Conservation (phyloP, 2,329 filamentous ascomycete genomes). For the Chrysoporthe puriensis region DNA sequence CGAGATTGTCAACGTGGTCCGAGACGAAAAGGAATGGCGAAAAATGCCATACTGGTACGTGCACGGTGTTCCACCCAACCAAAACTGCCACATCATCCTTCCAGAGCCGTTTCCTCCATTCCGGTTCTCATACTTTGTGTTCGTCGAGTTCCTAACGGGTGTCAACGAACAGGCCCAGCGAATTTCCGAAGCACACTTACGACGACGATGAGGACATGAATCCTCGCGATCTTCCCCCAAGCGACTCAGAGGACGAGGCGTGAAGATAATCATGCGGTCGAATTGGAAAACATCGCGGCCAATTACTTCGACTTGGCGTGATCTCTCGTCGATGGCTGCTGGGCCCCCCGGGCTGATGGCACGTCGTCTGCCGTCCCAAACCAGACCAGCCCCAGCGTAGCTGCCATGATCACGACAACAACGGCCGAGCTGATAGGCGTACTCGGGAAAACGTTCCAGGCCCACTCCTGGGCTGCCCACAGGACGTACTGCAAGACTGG, state of each 20-base stretch:
- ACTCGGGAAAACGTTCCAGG: constrained; percentile 94
- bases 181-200: constrained; percentile 71
- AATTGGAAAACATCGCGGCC: background rate
- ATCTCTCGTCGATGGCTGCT: background rate
- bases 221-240: constrained; percentile 83
- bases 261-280: constrained; percentile 11
- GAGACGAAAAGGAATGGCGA: constrained; percentile 89
- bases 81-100: too few species aligned
- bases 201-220: constrained; percentile 74
- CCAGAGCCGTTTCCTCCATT: background rate
- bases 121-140: background rate
- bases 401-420: constrained; percentile 72
- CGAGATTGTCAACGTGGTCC: constrained; percentile 90
- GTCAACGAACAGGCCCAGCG: constrained; percentile 65
- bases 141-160: background rate
- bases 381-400: constrained; percentile 68
- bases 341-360: background rate
- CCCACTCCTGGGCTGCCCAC: constrained; percentile 85
- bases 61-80: background rate
- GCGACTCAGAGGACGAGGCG: constrained; percentile 73
- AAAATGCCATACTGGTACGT: constrained; percentile 84
- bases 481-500: constrained; percentile 68
- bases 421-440: constrained; percentile 56
- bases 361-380: constrained; percentile 53
- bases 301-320: background rate